Evolutionary conservation across 2,329 filamentous ascomycete species (phyloP), one percentile per base, ranked within the genome.

Genomic region (Cordyceps cateniannulata): DNA sequence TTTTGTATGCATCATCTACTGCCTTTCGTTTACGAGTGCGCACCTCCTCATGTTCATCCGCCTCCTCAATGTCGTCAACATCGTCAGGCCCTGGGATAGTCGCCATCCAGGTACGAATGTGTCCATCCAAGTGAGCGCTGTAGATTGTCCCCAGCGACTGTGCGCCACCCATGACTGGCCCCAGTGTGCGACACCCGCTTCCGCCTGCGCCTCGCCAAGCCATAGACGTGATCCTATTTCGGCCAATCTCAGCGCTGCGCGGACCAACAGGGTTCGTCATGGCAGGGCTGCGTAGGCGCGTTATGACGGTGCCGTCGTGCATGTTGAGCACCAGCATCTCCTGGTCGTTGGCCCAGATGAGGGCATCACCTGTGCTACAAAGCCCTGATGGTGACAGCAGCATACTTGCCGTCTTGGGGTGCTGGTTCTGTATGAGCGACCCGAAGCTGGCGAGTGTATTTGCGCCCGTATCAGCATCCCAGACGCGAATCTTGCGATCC

Each of bases 371-470:
- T 0, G 81, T 75, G 5, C 77, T 73, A 3, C 82, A 83, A 27
- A 88, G 70, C 8, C 81, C 77, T 1, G 77, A 78, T 0, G 92
- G 91, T 0, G 86, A 79, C 9, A 86, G 72, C 59, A 91, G 75
- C 62, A 91, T 84, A 50, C 78, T 80, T 22, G 84, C 77, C 62
- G 81, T 86, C 22, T 82, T 83, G 5, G 87, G 77, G 66, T 82
- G 86, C 65, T 77, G 81, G 71, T 97, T 97, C 67, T 87, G 88
- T 45, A 97, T 81, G 29, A 86, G 81, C 1, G 93, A 90, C 0
- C 92, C 92, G 69, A 97, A 98, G 71, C 88, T 93, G 0, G 89
- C 90, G 6, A 97, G 83, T 0, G 90, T 96, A 72, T 98, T 97
- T 20, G 88, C 88, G 2, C 92, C 91, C 0, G 85, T 90, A 0